Evolutionary conservation across 2,329 filamentous ascomycete genomes (phyloP).

Genomic region (Lachnellula subtilissima): DNA sequence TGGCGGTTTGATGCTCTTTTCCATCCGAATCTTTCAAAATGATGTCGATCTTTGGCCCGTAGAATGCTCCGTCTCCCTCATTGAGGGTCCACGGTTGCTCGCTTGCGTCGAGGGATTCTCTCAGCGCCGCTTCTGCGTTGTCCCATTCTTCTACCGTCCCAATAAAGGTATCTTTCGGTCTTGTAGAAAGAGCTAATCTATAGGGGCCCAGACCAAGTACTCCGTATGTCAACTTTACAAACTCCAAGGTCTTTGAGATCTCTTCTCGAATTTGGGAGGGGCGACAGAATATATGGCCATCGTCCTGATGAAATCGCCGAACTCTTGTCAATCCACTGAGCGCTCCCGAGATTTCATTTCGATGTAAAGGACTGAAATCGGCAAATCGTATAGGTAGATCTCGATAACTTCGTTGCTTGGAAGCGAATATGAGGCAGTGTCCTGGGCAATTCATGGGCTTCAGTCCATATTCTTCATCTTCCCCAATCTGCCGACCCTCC

Average conservation of each 20-base stretch:
- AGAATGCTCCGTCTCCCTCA: conserved; percentile 81
- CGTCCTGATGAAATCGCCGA: conserved; percentile 83
- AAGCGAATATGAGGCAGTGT: conserved; percentile 78
- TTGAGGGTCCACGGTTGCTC: conserved; percentile 70
- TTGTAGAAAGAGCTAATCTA: conserved; percentile 71
- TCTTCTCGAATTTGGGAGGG: conserved; percentile 70
- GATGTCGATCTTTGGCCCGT: conserved; percentile 89
- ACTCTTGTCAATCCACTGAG: conserved; percentile 79
- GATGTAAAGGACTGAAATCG: conserved; percentile 81
- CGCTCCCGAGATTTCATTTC: conserved; percentile 79
- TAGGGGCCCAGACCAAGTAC: conserved; percentile 69
- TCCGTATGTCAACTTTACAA: conserved; percentile 67
- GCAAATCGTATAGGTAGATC: conserved; percentile 80
- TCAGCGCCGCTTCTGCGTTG: conserved; percentile 62
- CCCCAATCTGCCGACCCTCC: conserved; percentile 42
- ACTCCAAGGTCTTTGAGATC: conserved; percentile 68
- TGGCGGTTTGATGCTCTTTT: conserved; percentile 85
- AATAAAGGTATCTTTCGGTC: conserved; percentile 72
- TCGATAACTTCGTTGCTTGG: conserved; percentile 67
- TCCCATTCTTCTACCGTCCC: conserved; percentile 68
- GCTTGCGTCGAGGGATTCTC: conserved; percentile 55
- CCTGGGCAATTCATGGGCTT: conserved; percentile 95
- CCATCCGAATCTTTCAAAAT: conserved; percentile 73
- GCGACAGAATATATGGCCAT: conserved; percentile 85
- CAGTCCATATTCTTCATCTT: conserved; percentile 70